Evolutionary conservation across 208 protist genomes (phyloP).

Genomic region (Wallacemonas sp.): DNA sequence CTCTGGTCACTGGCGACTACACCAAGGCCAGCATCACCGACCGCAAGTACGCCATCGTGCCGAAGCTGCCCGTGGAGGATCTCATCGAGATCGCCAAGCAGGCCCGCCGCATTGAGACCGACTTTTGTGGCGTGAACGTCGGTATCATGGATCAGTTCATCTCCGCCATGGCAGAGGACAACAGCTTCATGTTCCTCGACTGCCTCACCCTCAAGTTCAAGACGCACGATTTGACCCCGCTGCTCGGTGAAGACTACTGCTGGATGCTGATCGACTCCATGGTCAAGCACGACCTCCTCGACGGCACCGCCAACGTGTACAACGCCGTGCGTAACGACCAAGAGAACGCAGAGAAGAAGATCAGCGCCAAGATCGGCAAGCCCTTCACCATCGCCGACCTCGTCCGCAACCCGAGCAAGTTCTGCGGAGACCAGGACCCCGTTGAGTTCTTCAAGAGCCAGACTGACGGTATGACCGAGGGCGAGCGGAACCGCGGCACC

Average conservation of each 20-base stretch:
- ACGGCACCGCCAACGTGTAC: constrained; percentile 50
- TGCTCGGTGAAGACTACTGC: constrained; percentile 56
- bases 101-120: constrained; percentile 74
- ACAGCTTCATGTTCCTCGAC: constrained; percentile 84
- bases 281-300: constrained; percentile 67
- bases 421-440: constrained; percentile 44
- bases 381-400: constrained; percentile 68
- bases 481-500: constrained; percentile 59
- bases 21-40: constrained; percentile 14
- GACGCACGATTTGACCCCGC: constrained; percentile 42
- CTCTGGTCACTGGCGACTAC: constrained; percentile 37
- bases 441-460: constrained; percentile 47
- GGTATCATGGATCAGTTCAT: constrained; percentile 94
- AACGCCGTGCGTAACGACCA: constrained; percentile 70
- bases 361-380: constrained; percentile 37
- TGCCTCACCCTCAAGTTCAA: constrained; percentile 68
- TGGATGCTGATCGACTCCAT: constrained; percentile 78
- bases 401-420: constrained; percentile 60
- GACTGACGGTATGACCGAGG: constrained; percentile 31
- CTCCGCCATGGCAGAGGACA: constrained; percentile 65
- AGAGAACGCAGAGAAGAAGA: constrained; percentile 66
- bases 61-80: constrained; percentile 27
- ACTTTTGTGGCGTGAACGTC: constrained; percentile 84
- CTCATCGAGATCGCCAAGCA: constrained; percentile 62
- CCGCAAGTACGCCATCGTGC: constrained; percentile 44